Evolutionary conservation across 2,329 filamentous ascomycete species (phyloP).

Genomic region (Mariannaea sp.): DNA sequence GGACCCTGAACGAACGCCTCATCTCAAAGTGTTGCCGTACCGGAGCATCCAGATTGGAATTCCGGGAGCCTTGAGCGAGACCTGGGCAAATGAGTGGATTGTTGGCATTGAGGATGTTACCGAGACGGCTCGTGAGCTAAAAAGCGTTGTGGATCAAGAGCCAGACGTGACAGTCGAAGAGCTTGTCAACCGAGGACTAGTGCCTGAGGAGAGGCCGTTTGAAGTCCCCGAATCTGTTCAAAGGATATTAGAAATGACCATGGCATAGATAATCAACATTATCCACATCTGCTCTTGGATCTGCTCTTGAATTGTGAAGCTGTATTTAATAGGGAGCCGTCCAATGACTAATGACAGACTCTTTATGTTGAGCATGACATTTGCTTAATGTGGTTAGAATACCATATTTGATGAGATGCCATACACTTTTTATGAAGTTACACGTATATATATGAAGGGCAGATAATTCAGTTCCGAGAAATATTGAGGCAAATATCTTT

Average conservation of each 20-base stretch:
- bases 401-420: too few species aligned
- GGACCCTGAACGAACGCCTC: constrained; percentile 62
- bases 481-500: too few species aligned
- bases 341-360: too few species aligned
- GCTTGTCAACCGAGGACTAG: constrained; percentile 45
- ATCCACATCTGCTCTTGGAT: too few species aligned
- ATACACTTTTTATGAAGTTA: too few species aligned
- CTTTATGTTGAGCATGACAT: too few species aligned
- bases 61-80: constrained; percentile 49
- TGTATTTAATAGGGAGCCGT: too few species aligned
- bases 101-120: constrained; percentile 63
- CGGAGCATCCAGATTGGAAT: constrained; percentile 67
- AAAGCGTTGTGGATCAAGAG: constrained; percentile 49
- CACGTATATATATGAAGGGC: too few species aligned
- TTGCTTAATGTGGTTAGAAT: too few species aligned
- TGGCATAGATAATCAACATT: too few species aligned
- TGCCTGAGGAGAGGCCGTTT: constrained; percentile 53
- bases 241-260: constrained; percentile 41
- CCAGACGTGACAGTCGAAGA: constrained; percentile 41
- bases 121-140: constrained; percentile 54
- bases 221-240: constrained; percentile 46
- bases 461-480: too few species aligned
- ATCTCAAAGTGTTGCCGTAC: constrained; percentile 51
- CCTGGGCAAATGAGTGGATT: constrained; percentile 58
- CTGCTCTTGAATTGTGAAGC: too few species aligned